Conservation (phyloP, 1,284 basidiomycete species). For the Microbotryum saponariae region DNA sequence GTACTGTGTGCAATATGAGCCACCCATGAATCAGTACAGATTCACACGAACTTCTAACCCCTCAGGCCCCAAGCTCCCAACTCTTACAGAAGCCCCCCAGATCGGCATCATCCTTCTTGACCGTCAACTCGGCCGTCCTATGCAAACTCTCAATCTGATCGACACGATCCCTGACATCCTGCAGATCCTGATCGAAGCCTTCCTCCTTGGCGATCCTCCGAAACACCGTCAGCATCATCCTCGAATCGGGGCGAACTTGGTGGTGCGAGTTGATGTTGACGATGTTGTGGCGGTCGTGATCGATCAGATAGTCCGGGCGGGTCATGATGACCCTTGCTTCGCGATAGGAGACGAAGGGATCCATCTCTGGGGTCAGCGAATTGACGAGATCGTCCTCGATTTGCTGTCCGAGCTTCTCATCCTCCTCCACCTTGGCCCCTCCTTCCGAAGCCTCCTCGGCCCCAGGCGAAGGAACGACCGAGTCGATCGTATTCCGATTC, state of each 20-base stretch:
- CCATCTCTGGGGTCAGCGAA: slow-evolving; percentile 14
- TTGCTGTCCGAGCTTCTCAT: not conserved
- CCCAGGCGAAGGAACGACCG: not conserved
- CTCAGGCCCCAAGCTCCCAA: slow-evolving; percentile 10
- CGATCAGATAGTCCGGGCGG: slow-evolving; percentile 33
- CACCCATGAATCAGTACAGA: too few species aligned
- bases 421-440: slow-evolving; percentile 2
- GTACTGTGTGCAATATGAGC: too few species aligned
- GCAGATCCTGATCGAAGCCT: slow-evolving; percentile 33
- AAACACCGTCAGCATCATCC: slow-evolving; percentile 33
- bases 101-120: slow-evolving; percentile 30
- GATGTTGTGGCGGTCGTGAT: slow-evolving; percentile 28
- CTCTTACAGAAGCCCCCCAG: slow-evolving; percentile 27
- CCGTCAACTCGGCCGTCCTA: slow-evolving; percentile 35
- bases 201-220: slow-evolving; percentile 23
- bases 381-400: slow-evolving; percentile 23
- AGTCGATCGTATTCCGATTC: not conserved
- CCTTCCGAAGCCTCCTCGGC: not conserved
- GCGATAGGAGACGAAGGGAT: slow-evolving; percentile 24
- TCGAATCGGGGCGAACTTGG: slow-evolving; percentile 34
- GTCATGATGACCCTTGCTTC: slow-evolving; percentile 32
- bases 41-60: too few species aligned
- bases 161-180: slow-evolving; percentile 32
- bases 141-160: slow-evolving; percentile 34
- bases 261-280: slow-evolving; percentile 23